Evolutionary conservation across 352 stramenopile genomes (phyloP).

Genomic region (Globisporangium takayamanum): DNA sequence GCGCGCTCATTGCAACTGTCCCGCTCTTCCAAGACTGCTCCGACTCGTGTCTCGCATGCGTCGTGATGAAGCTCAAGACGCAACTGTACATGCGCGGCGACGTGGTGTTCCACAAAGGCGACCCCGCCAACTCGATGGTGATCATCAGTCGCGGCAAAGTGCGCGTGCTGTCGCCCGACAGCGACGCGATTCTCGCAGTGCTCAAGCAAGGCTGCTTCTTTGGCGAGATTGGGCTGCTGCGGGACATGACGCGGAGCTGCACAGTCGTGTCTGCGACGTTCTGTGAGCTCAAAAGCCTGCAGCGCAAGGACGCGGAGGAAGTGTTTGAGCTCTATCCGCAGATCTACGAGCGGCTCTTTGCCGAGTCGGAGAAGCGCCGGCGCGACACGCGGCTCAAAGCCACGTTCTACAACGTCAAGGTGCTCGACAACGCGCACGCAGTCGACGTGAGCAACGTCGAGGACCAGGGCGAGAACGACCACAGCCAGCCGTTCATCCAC

Average conservation of each 20-base stretch:
- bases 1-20: constrained; percentile 40
- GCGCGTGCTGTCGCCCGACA: constrained; percentile 52
- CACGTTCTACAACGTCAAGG: constrained; percentile 46
- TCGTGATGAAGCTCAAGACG: constrained; percentile 52
- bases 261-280: constrained; percentile 52
- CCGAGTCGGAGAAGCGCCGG: constrained; percentile 45
- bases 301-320: constrained; percentile 40
- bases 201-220: constrained; percentile 63
- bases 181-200: constrained; percentile 39
- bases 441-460: constrained; percentile 53
- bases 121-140: constrained; percentile 50
- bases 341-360: constrained; percentile 50
- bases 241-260: constrained; percentile 51
- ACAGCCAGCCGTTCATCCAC: constrained; percentile 32
- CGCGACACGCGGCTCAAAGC: constrained; percentile 39
- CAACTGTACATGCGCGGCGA: constrained; percentile 55
- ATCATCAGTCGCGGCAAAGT: constrained; percentile 61
- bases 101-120: constrained; percentile 55
- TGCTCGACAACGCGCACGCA: constrained; percentile 61
- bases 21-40: constrained; percentile 55
- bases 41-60: constrained; percentile 42
- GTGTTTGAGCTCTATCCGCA: constrained; percentile 55
- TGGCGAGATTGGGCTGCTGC: constrained; percentile 48
- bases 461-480: constrained; percentile 17
- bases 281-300: constrained; percentile 51